Evolutionary conservation across 2,329 filamentous ascomycete species (phyloP), one percentile per base, ranked within the genome.

Genomic region (Calonectria pseudoturangicola): DNA sequence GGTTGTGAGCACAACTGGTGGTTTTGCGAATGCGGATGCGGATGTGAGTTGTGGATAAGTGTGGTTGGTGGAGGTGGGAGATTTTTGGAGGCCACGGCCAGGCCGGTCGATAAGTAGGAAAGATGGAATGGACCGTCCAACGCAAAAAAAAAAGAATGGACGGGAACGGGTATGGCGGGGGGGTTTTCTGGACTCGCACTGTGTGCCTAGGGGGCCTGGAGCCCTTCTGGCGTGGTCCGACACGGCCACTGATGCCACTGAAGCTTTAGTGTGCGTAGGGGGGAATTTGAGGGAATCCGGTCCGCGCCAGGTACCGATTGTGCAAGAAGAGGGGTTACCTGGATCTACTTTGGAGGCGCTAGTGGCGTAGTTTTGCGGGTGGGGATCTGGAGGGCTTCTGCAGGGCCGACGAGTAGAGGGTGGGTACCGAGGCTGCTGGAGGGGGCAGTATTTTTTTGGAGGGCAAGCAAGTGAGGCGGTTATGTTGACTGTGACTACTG

Each of bases 91-190:
- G 71, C 77, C 70, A 68, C 73, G 75, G 73, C 77, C 74, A 74
- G 68, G 75, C 70, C 74, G 66, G 71, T 75, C 66, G 71, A 73
- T 77, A 79, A 70, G 67, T 63, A 64, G 30, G 66, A 73, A 68
- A 68, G 77, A 79, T 79, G 77, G 74, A 76, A 70, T 73, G 58
- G 76, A 74, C 71, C 15, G 2, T 16, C 71, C 75, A 75, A 79
- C 41, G 75, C 71, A 76, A 79, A 69, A 60, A 41, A 58, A 36
- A 30, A 74, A 77, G 74, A 66, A 75, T 77, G 72, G 76, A 79
- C 74, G 76, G 76, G 77, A 78, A 80, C 78, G 76, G 77, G 76
- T 78, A 79, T 79, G 78, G 75, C 43, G 64, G 73, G 68, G 47
- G 67, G 66, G 66, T 48, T 58, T 50, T 39, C 15, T 25, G 15